Conservation (phyloP, 805 yeast species). For the Metschnikowia lunata region DNA sequence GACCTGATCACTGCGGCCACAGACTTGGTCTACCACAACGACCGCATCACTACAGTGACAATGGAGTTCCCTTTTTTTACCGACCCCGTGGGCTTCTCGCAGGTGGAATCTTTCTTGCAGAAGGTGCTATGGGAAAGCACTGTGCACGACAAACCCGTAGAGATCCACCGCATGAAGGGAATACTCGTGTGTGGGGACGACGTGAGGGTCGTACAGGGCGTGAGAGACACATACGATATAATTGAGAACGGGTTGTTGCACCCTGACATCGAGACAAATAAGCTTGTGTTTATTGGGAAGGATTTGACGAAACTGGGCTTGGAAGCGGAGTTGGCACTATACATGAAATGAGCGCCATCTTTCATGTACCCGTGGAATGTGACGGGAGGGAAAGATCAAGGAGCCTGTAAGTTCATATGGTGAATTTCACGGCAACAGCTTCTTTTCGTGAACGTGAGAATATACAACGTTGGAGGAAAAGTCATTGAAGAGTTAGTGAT, state of each 20-base stretch:
- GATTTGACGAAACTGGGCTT: slow-evolving; percentile 40
- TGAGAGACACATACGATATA: slow-evolving; percentile 85
- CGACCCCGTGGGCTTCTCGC: slow-evolving; percentile 31
- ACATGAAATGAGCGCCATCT: not conserved
- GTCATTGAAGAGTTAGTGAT: too few relatives aligned
- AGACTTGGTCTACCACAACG: slow-evolving; percentile 31
- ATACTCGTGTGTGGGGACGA: slow-evolving; percentile 41
- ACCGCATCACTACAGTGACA: slow-evolving; percentile 33
- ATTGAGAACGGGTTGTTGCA: slow-evolving; percentile 42
- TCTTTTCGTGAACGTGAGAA: too few relatives aligned
- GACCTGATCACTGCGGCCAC: slow-evolving; percentile 14
- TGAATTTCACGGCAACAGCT: too few relatives aligned
- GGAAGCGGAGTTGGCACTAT: slow-evolving; percentile 23
- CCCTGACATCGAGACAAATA: slow-evolving; percentile 41
- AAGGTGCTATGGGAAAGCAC: slow-evolving; percentile 67
- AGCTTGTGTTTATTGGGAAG: slow-evolving; percentile 75
- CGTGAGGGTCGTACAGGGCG: slow-evolving; percentile 79
- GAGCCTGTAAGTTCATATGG: too few relatives aligned
- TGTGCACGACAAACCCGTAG: slow-evolving; percentile 44
- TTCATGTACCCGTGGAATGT: not conserved
- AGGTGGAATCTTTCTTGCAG: slow-evolving; percentile 64
- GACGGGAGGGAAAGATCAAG: not conserved
- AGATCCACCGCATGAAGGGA: slow-evolving; percentile 83
- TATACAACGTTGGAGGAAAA: too few relatives aligned
- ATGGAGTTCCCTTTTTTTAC: slow-evolving; percentile 44